Conservation (phyloP, 768 basidiomycete genomes). For the Rhodocollybia butyracea region DNA sequence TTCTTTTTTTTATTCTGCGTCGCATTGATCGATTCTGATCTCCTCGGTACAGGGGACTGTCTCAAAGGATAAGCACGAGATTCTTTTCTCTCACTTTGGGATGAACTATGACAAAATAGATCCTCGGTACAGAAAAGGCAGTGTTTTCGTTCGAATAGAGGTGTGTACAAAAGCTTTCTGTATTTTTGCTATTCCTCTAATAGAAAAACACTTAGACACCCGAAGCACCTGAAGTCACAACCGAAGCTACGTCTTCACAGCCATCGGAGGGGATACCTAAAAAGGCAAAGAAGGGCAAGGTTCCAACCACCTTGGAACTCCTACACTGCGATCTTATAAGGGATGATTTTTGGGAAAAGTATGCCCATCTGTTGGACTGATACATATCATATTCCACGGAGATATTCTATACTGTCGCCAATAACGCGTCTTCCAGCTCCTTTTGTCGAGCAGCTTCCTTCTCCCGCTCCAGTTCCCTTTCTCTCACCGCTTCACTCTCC, state of each 20-base stretch:
- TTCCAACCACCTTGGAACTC: slow-evolving; percentile 48
- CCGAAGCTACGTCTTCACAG: background rate
- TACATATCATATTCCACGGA: too few species aligned
- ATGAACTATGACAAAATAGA: slow-evolving; percentile 87
- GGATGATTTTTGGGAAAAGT: slow-evolving; percentile 72
- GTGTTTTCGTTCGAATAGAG: slow-evolving; percentile 69
- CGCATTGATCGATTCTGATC: background rate
- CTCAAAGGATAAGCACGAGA: slow-evolving; percentile 88
- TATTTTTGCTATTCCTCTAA: background rate
- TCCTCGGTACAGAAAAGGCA: slow-evolving; percentile 79
- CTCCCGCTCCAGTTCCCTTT: slow-evolving; percentile 53
- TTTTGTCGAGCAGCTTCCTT: slow-evolving; percentile 48
- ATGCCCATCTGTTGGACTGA: slow-evolving; percentile 55
- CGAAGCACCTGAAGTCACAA: background rate
- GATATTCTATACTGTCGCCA: slow-evolving; percentile 51
- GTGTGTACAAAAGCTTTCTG: slow-evolving; percentile 22
- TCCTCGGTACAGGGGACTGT: slow-evolving; percentile 66
- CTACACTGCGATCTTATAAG: slow-evolving; percentile 84
- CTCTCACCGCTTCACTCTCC: slow-evolving; percentile 63
- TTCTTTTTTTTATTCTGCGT: background rate
- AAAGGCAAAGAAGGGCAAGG: slow-evolving; percentile 25
- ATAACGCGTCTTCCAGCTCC: slow-evolving; percentile 65
- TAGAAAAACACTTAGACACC: slow-evolving; percentile 11
- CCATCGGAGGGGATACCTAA: slow-evolving; percentile 15
- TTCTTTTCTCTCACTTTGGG: slow-evolving; percentile 75